Conservation (phyloP, 2,329 filamentous ascomycete genomes). For the Lithohypha guttulata region DNA sequence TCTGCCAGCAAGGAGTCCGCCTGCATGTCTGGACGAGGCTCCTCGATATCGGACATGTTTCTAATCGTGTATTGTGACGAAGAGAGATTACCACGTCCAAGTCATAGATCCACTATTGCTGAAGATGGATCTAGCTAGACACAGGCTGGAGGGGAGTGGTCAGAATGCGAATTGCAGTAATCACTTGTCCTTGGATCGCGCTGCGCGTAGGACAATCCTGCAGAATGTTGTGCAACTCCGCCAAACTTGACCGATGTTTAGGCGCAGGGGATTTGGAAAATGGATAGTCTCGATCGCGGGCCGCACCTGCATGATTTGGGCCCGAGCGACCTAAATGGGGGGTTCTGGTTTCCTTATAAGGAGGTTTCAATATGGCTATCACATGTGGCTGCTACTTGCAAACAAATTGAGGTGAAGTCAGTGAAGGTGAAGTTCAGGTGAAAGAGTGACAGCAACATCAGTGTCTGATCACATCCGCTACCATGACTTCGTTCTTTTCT, state of each 20-base stretch:
- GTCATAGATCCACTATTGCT: too few species aligned
- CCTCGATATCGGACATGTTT: constrained; percentile 21
- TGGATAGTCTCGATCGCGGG: constrained; percentile 1
- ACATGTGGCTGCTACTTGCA: not conserved
- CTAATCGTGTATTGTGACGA: too few species aligned
- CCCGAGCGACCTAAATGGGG: constrained; percentile 1
- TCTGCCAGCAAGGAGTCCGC: constrained; percentile 2
- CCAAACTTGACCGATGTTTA: not conserved
- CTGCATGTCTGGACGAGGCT: constrained; percentile 3
- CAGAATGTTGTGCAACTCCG: too few species aligned
- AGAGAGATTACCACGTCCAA: too few species aligned
- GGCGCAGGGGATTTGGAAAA: not conserved
- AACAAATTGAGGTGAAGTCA: not conserved
- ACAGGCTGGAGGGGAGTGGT: too few species aligned
- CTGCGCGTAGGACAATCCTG: too few species aligned
- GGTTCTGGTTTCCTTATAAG: not conserved
- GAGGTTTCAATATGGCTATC: constrained; percentile 1
- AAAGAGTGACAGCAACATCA: not conserved
- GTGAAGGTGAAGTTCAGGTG: not conserved
- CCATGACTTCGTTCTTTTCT: constrained; percentile 40
- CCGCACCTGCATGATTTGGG: constrained; percentile 5
- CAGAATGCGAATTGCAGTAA: too few species aligned
- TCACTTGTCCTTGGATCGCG: too few species aligned
- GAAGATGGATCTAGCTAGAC: too few species aligned
- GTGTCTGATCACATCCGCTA: constrained; percentile 11